Evolutionary conservation across 1,284 basidiomycete genomes (phyloP).

Genomic region (Inonotus obliquus): DNA sequence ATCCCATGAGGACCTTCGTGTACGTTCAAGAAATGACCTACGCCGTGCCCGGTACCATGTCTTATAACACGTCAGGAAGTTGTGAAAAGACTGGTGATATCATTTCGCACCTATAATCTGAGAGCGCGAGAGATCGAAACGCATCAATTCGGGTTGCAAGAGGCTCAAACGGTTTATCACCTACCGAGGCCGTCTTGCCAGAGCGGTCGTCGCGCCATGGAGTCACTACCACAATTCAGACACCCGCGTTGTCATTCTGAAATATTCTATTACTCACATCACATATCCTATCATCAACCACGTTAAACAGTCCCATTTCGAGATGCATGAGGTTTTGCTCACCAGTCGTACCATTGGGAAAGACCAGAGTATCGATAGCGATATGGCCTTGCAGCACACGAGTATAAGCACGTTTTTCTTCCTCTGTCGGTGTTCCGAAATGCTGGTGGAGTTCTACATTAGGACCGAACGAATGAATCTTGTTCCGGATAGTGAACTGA

Average conservation of each 20-base stretch:
- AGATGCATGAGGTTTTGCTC: conserved; percentile 7
- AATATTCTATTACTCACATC: neutral
- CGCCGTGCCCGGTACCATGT: conserved; percentile 92
- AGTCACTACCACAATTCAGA: conserved; percentile 52
- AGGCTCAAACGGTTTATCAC: conserved; percentile 18
- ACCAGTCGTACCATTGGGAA: conserved; percentile 88
- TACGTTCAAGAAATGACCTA: conserved; percentile 90
- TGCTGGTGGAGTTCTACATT: conserved; percentile 50
- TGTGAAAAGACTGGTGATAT: conserved; percentile 33
- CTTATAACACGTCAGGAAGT: conserved; percentile 30
- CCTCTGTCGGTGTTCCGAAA: conserved; percentile 80
- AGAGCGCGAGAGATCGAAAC: neutral
- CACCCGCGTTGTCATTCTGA: neutral
- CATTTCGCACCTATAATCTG: conserved; percentile 38
- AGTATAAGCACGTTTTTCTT: conserved; percentile 88
- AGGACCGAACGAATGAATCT: neutral
- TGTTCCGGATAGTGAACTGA: conserved; percentile 29
- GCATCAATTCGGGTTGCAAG: neutral
- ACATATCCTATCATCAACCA: neutral
- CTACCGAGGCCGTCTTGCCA: conserved; percentile 90
- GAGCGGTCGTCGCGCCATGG: conserved; percentile 77
- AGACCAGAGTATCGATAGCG: conserved; percentile 80
- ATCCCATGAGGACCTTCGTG: conserved; percentile 94
- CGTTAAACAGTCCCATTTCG: neutral
- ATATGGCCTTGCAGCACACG: conserved; percentile 96